A percentile compares a stretch with the other conserved stretches of the same genome.
Evolutionary conservation across 345 rosid species (phyloP).

Genomic region (Firmiana major): DNA sequence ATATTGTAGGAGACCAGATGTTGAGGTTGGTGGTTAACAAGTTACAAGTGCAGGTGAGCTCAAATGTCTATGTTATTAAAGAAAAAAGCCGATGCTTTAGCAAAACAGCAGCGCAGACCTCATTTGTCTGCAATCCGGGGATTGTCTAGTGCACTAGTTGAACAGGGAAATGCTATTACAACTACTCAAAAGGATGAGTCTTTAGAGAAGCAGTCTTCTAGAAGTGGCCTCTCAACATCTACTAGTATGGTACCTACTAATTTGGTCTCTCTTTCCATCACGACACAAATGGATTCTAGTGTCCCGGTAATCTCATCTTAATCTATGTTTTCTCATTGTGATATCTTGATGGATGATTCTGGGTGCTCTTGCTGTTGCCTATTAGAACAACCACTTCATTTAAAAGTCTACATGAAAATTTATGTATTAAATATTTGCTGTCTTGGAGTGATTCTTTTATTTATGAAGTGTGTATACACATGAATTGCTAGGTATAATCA

Average conservation of each 20-base stretch:
- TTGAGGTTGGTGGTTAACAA: conserved; percentile 67
- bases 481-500: background rate
- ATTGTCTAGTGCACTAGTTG: conserved; percentile 33
- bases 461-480: background rate
- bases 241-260: too few relatives aligned
- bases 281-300: conserved; percentile 43
- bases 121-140: conserved; percentile 30
- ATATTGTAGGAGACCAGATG: conserved; percentile 89
- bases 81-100: background rate
- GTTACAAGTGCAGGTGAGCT: conserved; percentile 66
- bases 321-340: background rate
- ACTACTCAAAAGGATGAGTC: conserved; percentile 48
- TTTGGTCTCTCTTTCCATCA: too few relatives aligned
- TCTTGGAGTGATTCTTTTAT: background rate
- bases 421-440: background rate
- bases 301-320: conserved; percentile 41
- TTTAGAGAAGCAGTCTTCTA: conserved; percentile 59
- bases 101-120: conserved; percentile 50
- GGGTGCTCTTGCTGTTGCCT: background rate
- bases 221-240: conserved; percentile 43
- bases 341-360: background rate
- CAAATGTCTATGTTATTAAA: background rate
- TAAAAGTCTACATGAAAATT: too few relatives aligned
- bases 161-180: conserved; percentile 41
- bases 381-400: background rate